Evolutionary conservation across 140 eudicot genomes (phyloP), one percentile per base, ranked within the genome.

Genomic region (Stevia rebaudiana): DNA sequence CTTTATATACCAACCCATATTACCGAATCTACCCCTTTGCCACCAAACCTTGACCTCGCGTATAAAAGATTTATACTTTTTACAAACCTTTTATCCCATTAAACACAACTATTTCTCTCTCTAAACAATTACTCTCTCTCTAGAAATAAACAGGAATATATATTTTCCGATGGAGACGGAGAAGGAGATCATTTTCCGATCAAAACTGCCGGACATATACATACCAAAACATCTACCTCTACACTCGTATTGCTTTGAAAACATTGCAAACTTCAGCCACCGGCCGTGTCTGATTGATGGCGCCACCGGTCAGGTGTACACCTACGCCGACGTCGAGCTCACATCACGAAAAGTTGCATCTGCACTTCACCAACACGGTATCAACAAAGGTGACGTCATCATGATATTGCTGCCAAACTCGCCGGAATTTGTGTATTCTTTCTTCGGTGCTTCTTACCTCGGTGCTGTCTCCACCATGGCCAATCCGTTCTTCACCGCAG

Each of bases 391-490:
- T 3, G 94, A 88, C 21, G 85, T 84, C 1, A 83, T 92, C 81
- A 92, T 92, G 97, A 77, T 92, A 0, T 67, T 88, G 59, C 80
- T 92, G 2, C 98, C 90, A 0, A 92, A 92, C 67, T 70, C 90
- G 5, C 80, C 95, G 3, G 96, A 92, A 52, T 92, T 85, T 46
- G 81, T 88, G 4, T 88, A 73, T 70, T 72, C 96, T 0, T 92
- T 92, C 78, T 70, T 92, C 12, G 99, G 95, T 0, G 99, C 99
- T 0, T 88, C 96, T 0, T 85, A 81, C 67, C 78, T 79, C 2
- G 99, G 99, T 37, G 96, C 90, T 15, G 58, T 76, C 3, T 81
- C 94, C 11, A 92, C 97, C 39, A 92, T 83, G 79, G 99, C 99
- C 0, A 92, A 92, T 47, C 99, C 99, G 0, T 86, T 78, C 48